Evolutionary conservation across 495 filamentous ascomycete genomes (phyloP).

Genomic region (Xylaria sp.): DNA sequence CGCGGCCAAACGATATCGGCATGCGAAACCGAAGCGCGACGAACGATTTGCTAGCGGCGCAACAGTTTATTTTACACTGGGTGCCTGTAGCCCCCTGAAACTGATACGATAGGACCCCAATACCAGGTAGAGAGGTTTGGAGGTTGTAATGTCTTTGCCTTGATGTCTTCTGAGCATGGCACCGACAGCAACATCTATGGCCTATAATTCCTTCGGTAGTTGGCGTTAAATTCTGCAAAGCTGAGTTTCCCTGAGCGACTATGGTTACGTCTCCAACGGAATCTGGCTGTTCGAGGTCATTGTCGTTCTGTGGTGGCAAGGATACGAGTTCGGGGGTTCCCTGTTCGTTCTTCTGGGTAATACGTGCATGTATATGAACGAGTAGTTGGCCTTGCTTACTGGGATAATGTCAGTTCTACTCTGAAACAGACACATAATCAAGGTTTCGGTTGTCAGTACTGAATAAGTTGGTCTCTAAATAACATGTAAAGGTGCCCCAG

Average conservation of each 20-base stretch:
- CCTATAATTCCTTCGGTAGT: neutral
- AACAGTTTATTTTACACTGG: conserved; percentile 5
- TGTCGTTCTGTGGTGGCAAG: neutral
- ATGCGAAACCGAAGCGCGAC: neutral
- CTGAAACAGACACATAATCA: neutral
- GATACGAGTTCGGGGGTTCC: too few relatives aligned
- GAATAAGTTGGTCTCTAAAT: neutral
- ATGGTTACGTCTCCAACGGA: neutral
- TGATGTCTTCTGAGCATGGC: neutral
- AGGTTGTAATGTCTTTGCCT: neutral
- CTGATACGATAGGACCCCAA: neutral
- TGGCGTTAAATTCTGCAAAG: neutral
- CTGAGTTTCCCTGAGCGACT: too few relatives aligned
- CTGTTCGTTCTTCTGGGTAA: neutral
- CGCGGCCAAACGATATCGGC: neutral
- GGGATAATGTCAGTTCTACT: neutral
- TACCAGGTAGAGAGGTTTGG: neutral
- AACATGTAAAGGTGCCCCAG: neutral
- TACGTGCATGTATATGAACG: neutral
- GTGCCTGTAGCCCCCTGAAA: neutral
- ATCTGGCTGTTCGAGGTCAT: neutral
- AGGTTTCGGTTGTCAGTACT: neutral
- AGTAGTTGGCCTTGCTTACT: conserved; percentile 7
- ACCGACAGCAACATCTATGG: neutral
- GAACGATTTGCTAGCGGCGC: neutral